Evolutionary conservation across 2,329 filamentous ascomycete genomes (phyloP).

Genomic region (Colletotrichum musae): DNA sequence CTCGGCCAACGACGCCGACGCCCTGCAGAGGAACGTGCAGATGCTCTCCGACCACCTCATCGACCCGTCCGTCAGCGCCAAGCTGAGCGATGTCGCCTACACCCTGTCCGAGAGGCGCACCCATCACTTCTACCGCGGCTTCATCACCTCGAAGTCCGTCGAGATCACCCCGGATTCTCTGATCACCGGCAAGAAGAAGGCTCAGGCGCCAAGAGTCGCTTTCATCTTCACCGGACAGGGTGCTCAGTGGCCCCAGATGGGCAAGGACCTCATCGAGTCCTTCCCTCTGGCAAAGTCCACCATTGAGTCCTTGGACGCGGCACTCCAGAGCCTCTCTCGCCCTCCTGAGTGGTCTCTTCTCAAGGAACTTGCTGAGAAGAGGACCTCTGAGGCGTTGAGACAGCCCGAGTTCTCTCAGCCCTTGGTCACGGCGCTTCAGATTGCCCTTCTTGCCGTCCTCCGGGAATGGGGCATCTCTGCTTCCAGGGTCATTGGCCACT

Average conservation of each 20-base stretch:
- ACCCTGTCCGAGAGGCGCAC: constrained; percentile 47
- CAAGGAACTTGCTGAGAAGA: too few species aligned
- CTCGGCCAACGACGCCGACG: constrained; percentile 5
- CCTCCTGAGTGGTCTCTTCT: constrained; percentile 42
- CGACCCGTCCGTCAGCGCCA: constrained; percentile 45
- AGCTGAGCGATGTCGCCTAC: constrained; percentile 46
- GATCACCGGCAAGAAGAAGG: constrained; percentile 20
- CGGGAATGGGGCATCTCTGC: constrained; percentile 21
- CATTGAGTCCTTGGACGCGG: constrained; percentile 42
- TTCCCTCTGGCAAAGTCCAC: constrained; percentile 30
- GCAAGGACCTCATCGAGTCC: constrained; percentile 34
- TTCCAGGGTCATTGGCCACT: constrained; percentile 40
- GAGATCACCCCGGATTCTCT: not conserved
- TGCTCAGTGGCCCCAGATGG: constrained; percentile 50
- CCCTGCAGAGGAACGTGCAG: constrained; percentile 6
- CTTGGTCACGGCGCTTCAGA: constrained; percentile 53
- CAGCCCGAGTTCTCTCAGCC: constrained; percentile 54
- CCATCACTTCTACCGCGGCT: constrained; percentile 44
- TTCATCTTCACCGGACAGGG: constrained; percentile 52
- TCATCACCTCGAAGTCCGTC: constrained; percentile 44
- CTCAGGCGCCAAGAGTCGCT: not conserved
- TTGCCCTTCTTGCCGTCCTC: constrained; percentile 50
- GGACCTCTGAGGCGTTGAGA: too few species aligned
- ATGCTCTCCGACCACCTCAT: constrained; percentile 24
- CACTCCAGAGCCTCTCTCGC: constrained; percentile 34